Percentiles rank a stretch among this genome's conserved stretches.
phyloP scores from a whole-genome alignment of 1,139 yeast genomes.

The Taphrina flavorubra region DNA sequence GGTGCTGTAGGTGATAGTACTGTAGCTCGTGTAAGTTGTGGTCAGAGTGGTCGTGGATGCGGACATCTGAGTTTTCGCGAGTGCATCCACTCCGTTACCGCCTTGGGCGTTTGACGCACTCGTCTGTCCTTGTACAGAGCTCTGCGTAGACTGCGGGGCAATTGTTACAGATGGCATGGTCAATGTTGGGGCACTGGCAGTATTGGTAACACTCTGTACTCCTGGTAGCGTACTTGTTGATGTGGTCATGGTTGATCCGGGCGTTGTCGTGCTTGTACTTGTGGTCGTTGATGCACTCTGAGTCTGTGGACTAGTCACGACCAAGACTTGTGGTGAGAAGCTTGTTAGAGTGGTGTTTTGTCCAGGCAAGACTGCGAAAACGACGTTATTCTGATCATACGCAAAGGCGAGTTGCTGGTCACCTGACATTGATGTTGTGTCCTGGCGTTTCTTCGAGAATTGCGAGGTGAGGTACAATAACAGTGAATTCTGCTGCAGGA shows the following conservation, averaged over 20 bases:
- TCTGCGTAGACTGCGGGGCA: neutral
- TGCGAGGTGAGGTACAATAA: neutral
- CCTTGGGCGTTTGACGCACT: neutral
- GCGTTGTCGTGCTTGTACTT: neutral
- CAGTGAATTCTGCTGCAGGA: neutral
- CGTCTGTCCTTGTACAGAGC: neutral
- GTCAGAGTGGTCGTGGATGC: neutral
- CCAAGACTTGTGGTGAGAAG: slow-evolving; percentile 4
- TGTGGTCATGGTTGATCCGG: neutral
- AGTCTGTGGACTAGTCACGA: neutral
- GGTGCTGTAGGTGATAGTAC: slow-evolving; percentile 5
- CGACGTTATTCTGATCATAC: slow-evolving; percentile 8
- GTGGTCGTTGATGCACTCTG: neutral
- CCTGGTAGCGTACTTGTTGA: neutral
- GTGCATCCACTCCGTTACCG: neutral
- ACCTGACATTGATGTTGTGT: neutral
- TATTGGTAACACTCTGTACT: neutral
- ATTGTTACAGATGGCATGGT: no score
- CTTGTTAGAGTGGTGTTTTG: slow-evolving; percentile 19
- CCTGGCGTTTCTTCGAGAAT: slow-evolving; percentile 1
- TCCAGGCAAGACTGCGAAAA: slow-evolving; percentile 4
- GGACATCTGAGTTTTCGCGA: neutral
- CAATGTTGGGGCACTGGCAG: no score
- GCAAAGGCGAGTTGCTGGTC: slow-evolving; percentile 11
- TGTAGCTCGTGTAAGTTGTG: neutral